These are phyloP conservation scores for Colletotrichum musicola DNA, from an alignment of 2,329 filamentous ascomycete species.

Conservation along the genomic window DNA sequence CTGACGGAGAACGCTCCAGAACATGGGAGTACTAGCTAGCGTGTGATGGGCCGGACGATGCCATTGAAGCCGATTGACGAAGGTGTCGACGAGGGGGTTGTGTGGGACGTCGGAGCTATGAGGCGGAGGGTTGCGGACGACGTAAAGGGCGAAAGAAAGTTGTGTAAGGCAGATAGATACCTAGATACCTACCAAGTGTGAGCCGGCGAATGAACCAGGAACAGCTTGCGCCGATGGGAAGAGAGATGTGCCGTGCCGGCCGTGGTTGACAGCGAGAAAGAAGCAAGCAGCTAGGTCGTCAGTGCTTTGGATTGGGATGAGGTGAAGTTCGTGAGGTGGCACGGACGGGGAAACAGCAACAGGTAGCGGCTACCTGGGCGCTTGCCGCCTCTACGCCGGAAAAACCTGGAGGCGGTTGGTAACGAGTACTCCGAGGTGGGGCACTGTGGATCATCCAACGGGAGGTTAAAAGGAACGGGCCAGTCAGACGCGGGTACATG, in stretches of 20 bases:
- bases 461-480: constrained; percentile 37
- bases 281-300: constrained; percentile 7
- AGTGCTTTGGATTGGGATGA: constrained; percentile 16
- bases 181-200: not conserved
- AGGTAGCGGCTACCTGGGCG: constrained; percentile 31
- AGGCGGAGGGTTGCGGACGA: not conserved
- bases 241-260: constrained; percentile 1
- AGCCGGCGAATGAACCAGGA: not conserved
- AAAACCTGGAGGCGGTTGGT: constrained; percentile 5
- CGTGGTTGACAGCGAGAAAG: constrained; percentile 16
- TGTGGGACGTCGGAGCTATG: not conserved
- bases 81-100: not conserved
- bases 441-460: constrained; percentile 17
- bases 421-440: constrained; percentile 20
- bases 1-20: not conserved
- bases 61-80: constrained; percentile 7
- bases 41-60: constrained; percentile 5
- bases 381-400: not conserved
- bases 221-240: not conserved
- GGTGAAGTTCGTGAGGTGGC: constrained; percentile 36
- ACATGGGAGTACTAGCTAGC: not conserved
- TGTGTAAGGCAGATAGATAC: too few relatives aligned
- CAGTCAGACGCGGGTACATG: constrained; percentile 26
- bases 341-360: constrained; percentile 30
- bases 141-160: not conserved